phyloP scores from a whole-genome alignment of 1,139 yeast species.

The Pichia sp. region DNA sequence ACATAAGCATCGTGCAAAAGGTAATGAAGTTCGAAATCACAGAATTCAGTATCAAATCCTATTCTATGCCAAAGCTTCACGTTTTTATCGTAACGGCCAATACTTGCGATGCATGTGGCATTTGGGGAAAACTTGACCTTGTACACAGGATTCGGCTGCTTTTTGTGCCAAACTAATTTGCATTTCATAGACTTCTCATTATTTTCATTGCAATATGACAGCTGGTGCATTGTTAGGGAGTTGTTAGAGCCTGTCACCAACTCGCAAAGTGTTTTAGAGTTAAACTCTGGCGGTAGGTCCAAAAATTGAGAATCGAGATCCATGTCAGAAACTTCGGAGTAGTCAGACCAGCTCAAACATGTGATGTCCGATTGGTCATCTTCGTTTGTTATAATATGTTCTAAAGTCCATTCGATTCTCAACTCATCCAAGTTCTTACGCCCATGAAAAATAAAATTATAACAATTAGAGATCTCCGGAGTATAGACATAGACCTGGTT shows the following conservation, averaged over 20 bases:
- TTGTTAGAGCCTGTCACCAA: slow-evolving; percentile 55
- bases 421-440: slow-evolving; percentile 29
- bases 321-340: slow-evolving; percentile 30
- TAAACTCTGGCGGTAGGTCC: slow-evolving; percentile 32
- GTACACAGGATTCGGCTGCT: slow-evolving; percentile 55
- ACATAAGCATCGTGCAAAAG: slow-evolving; percentile 62
- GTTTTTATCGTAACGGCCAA: slow-evolving; percentile 56
- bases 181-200: slow-evolving; percentile 28
- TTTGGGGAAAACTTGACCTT: slow-evolving; percentile 56
- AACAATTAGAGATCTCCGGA: slow-evolving; percentile 39
- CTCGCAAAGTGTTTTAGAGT: slow-evolving; percentile 33
- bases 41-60: slow-evolving; percentile 60
- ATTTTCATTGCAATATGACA: slow-evolving; percentile 25
- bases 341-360: slow-evolving; percentile 67
- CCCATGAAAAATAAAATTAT: slow-evolving; percentile 31
- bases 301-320: slow-evolving; percentile 27
- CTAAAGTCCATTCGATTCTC: slow-evolving; percentile 43
- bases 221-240: slow-evolving; percentile 49
- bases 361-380: slow-evolving; percentile 40
- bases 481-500: slow-evolving; percentile 37
- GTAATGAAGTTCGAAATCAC: slow-evolving; percentile 68
- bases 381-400: slow-evolving; percentile 32
- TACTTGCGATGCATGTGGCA: slow-evolving; percentile 61
- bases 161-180: slow-evolving; percentile 48
- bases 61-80: slow-evolving; percentile 79